Percentiles rank a stretch among this genome's conserved stretches.
Conservation (phyloP, 2,329 filamentous ascomycete species). For the Nakataea oryzae region DNA sequence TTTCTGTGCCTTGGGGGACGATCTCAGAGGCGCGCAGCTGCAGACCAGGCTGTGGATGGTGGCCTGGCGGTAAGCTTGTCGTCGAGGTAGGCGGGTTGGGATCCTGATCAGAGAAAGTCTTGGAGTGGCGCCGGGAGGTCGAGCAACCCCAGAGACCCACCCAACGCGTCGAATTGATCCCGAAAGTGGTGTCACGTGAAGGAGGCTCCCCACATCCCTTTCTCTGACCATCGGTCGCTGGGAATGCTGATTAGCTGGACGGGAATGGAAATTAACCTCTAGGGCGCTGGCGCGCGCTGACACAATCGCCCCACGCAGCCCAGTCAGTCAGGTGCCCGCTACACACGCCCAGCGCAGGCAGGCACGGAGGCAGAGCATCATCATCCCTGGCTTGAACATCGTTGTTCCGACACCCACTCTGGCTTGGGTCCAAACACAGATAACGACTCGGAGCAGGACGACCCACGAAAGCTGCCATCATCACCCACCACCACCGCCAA, state of each 20-base stretch:
- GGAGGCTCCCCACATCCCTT: neutral
- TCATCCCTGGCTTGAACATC: neutral
- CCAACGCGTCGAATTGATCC: conserved; percentile 1
- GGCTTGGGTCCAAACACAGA: neutral
- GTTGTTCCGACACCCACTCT: neutral
- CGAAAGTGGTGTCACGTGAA: neutral
- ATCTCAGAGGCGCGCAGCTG: neutral
- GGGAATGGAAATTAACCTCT: no score
- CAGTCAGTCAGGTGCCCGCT: neutral
- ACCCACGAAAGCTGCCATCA: neutral
- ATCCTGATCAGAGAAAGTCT: neutral
- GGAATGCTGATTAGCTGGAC: neutral
- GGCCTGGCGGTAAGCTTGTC: neutral
- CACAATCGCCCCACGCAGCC: neutral
- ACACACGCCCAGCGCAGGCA: neutral
- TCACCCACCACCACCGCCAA: neutral
- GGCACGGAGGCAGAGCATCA: neutral
- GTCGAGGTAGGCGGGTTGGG: neutral
- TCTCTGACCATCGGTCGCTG: neutral
- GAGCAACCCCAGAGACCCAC: conserved; percentile 2
- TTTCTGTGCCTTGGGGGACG: neutral
- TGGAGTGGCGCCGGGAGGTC: neutral
- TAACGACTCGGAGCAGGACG: neutral
- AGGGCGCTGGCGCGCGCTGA: neutral
- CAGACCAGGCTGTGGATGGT: neutral